Evolutionary conservation across 2,329 filamentous ascomycete species (phyloP).

Genomic region (Colletotrichum costaricense): DNA sequence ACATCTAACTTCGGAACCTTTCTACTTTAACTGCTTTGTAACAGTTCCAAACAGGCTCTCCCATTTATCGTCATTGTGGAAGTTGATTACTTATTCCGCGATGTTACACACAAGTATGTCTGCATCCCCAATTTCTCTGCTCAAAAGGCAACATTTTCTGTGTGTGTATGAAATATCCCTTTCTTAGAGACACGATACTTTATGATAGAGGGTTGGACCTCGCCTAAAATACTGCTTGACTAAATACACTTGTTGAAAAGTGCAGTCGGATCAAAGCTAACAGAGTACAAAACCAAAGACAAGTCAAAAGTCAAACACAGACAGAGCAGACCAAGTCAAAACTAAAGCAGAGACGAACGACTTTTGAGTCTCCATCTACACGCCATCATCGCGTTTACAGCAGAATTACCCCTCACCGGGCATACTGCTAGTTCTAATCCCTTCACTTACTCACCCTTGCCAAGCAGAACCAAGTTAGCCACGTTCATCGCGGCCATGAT

Average conservation of each 20-base stretch:
- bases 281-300: neutral
- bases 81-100: neutral
- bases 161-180: neutral
- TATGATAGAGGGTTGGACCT: neutral
- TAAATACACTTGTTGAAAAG: neutral
- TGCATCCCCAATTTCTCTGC: too few species aligned
- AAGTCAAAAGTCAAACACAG: neutral
- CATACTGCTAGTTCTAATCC: neutral
- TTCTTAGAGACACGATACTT: neutral
- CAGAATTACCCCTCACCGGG: constrained; percentile 27
- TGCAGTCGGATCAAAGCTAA: neutral
- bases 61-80: neutral
- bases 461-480: constrained; percentile 78
- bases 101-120: neutral
- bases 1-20: neutral
- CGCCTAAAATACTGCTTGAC: neutral
- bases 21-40: neutral
- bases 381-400: neutral
- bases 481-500: constrained; percentile 83
- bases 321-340: neutral
- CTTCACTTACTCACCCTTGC: constrained; percentile 6
- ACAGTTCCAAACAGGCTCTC: neutral
- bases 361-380: neutral
- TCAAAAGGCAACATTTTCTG: too few species aligned
- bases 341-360: neutral